These are phyloP conservation scores for Thecaphora thlaspeos DNA, from an alignment of 1,284 basidiomycete genomes.

Conservation along the genomic window DNA sequence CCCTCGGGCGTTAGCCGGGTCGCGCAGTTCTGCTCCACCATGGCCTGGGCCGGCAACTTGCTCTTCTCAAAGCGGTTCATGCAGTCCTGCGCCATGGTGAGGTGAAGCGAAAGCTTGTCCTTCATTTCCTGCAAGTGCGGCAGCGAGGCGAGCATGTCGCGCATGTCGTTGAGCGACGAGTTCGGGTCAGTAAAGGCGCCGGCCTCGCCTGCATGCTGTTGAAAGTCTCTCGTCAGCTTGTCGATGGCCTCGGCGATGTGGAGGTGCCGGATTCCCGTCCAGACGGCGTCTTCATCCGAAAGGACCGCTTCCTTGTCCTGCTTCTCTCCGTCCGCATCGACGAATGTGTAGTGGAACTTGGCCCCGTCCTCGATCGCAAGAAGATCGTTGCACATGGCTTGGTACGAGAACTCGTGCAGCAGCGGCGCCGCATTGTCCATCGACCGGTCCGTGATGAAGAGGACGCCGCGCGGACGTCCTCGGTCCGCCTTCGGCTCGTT, in stretches of 20 bases:
- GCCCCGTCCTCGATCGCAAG: conserved; percentile 77
- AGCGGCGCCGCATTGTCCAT: conserved; percentile 91
- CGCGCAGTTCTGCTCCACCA: conserved; percentile 75
- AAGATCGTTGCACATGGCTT: conserved; percentile 96
- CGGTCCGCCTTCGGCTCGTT: conserved; percentile 66
- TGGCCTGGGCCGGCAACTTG: conserved; percentile 79
- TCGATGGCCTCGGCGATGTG: conserved; percentile 98
- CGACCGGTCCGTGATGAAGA: conserved; percentile 90
- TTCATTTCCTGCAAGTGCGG: conserved; percentile 94
- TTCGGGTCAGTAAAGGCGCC: conserved; percentile 72
- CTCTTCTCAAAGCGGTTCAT: conserved; percentile 89
- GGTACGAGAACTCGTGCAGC: conserved; percentile 97
- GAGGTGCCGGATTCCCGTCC: conserved; percentile 89
- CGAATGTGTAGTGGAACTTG: conserved; percentile 72
- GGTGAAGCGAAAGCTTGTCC: conserved; percentile 93
- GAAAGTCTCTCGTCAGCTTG: conserved; percentile 91
- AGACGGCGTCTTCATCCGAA: conserved; percentile 82
- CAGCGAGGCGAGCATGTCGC: conserved; percentile 93
- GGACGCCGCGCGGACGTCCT: conserved; percentile 71
- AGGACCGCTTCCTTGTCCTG: conserved; percentile 84
- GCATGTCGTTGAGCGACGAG: conserved; percentile 92
- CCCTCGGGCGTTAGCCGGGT: conserved; percentile 54
- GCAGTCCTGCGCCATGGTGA: conserved; percentile 96
- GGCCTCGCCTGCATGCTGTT: conserved; percentile 87
- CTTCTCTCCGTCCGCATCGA: conserved; percentile 64